phyloP scores from a whole-genome alignment of 805 yeast genomes.

The Isabelozyma gotoi region DNA sequence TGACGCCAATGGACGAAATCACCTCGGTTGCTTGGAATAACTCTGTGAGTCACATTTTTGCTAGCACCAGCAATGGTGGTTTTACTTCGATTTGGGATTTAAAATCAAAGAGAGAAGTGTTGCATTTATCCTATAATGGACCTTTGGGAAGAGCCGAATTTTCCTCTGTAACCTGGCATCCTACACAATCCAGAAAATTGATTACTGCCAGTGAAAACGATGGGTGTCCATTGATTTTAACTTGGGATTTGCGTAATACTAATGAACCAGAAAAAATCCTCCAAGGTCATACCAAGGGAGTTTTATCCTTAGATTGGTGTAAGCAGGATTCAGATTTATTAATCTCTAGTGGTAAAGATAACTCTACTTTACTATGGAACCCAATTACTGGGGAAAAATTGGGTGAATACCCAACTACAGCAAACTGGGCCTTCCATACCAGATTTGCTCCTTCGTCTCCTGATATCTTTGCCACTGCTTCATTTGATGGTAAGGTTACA shows the following conservation, averaged over 20 bases:
- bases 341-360: slow-evolving; percentile 91
- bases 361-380: slow-evolving; percentile 86
- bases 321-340: slow-evolving; percentile 72
- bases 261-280: slow-evolving; percentile 81
- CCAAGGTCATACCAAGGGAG: slow-evolving; percentile 83
- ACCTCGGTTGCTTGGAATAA: slow-evolving; percentile 88
- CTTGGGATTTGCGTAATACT: slow-evolving; percentile 95
- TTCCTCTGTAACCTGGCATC: slow-evolving; percentile 93
- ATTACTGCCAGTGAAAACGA: slow-evolving; percentile 88
- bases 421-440: slow-evolving; percentile 92
- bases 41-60: slow-evolving; percentile 79
- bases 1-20: slow-evolving; percentile 79
- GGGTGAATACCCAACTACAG: slow-evolving; percentile 87
- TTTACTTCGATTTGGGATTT: slow-evolving; percentile 93
- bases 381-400: slow-evolving; percentile 70
- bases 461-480: slow-evolving; percentile 83
- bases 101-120: slow-evolving; percentile 81
- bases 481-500: slow-evolving; percentile 79
- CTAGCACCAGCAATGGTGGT: slow-evolving; percentile 83
- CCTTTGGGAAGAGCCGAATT: slow-evolving; percentile 59
- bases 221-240: slow-evolving; percentile 70
- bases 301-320: slow-evolving; percentile 93
- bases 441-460: slow-evolving; percentile 87
- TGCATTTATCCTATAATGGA: slow-evolving; percentile 75
- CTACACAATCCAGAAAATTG: slow-evolving; percentile 78